Conservation (phyloP, 352 stramenopile species). For the Saprolegnia parasitica region DNA sequence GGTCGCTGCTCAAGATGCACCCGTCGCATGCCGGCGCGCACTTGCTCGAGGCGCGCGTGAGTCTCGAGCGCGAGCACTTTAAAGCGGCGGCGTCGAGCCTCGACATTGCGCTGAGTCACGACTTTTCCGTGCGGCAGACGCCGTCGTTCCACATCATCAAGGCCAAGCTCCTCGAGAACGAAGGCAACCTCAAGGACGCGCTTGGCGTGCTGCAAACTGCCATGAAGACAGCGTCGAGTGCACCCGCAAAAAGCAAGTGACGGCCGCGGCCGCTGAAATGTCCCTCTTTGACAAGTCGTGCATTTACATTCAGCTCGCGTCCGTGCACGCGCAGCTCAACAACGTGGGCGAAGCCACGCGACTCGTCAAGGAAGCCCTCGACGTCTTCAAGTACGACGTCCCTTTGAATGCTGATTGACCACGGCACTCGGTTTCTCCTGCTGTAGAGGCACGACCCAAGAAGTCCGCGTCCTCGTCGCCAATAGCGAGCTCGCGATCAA, state of each 20-base stretch:
- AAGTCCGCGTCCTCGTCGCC: conserved; percentile 89
- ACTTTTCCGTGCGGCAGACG: conserved; percentile 84
- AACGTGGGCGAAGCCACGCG: conserved; percentile 61
- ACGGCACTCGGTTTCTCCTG: no score
- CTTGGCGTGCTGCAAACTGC: conserved; percentile 69
- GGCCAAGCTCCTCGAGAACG: conserved; percentile 71
- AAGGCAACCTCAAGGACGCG: conserved; percentile 74
- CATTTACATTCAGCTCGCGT: conserved; percentile 83
- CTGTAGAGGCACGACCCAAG: conserved; percentile 62
- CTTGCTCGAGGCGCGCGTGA: conserved; percentile 78
- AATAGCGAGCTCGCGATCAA: conserved; percentile 89
- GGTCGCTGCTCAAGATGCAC: conserved; percentile 77
- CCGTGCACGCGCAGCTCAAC: conserved; percentile 74
- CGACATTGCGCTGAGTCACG: conserved; percentile 83
- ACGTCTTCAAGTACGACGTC: conserved; percentile 68
- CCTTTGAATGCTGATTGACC: no score
- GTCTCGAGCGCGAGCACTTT: conserved; percentile 71
- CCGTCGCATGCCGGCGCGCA: conserved; percentile 64
- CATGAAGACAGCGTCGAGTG: conserved; percentile 52
- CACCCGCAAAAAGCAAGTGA: conserved; percentile 4
- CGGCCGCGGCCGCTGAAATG: conserved; percentile 34
- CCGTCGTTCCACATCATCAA: conserved; percentile 87
- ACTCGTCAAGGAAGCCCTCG: conserved; percentile 60
- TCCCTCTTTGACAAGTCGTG: conserved; percentile 78
- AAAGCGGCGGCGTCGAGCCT: conserved; percentile 62